Conservation (phyloP, 169 alveolate genomes). For the Babesia bigemina region DNA sequence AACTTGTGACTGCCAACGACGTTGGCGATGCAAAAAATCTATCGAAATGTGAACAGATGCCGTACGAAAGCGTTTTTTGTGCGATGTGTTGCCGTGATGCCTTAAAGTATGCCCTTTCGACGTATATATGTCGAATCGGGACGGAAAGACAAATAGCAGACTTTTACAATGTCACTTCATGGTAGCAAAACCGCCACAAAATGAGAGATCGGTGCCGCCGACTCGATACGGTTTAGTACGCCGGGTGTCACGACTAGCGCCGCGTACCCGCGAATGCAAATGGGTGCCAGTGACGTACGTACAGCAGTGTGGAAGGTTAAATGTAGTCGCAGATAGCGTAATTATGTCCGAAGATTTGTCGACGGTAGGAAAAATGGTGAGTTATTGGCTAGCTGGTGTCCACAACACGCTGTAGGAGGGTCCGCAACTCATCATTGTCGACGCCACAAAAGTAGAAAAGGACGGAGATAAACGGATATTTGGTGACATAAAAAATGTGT, state of each 20-base stretch:
- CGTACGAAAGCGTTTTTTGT: not conserved
- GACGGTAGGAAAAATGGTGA: not conserved
- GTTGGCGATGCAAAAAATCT: not conserved
- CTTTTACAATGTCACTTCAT: not conserved
- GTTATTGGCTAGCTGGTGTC: not conserved
- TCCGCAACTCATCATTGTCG: not conserved
- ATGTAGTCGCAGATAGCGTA: too few species aligned
- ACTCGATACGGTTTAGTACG: too few species aligned
- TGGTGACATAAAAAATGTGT: not conserved
- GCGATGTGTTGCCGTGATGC: not conserved
- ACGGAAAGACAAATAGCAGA: not conserved
- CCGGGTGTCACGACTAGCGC: too few species aligned
- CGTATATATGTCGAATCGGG: not conserved
- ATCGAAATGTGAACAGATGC: not conserved
- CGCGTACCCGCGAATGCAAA: not conserved
- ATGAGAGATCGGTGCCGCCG: too few species aligned
- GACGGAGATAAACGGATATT: not conserved
- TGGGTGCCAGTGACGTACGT: not conserved
- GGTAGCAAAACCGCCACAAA: not conserved
- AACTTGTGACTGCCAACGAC: not conserved
- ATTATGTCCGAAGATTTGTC: too few species aligned
- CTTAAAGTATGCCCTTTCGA: not conserved
- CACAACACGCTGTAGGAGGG: conserved; percentile 1
- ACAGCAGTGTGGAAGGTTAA: too few species aligned
- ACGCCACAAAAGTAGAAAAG: not conserved